Evolutionary conservation across 345 rosid genomes (phyloP).

Genomic region (Eutrema heterophyllum): DNA sequence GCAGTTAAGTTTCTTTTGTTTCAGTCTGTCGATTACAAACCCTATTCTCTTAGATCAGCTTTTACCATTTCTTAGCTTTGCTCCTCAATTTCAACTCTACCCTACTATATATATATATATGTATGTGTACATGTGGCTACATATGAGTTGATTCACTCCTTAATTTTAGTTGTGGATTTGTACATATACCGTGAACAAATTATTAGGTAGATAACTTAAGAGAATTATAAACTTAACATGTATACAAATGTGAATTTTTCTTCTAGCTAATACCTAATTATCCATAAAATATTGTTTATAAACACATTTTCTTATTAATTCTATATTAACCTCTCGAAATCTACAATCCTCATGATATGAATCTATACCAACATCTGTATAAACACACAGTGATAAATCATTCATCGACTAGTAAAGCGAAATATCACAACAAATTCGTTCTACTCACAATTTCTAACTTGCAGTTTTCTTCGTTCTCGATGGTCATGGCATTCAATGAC

Average conservation of each 20-base stretch:
- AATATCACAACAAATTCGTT: too few species aligned
- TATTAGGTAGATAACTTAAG: background rate
- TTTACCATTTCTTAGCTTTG: slow-evolving; percentile 25
- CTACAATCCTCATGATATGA: background rate
- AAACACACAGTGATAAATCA: background rate
- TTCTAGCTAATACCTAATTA: background rate
- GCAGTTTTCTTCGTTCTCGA: too few species aligned
- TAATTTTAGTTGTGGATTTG: background rate
- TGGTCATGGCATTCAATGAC: too few species aligned
- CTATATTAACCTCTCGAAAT: background rate
- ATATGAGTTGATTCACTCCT: background rate
- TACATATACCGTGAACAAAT: background rate
- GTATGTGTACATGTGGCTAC: background rate
- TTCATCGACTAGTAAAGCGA: background rate
- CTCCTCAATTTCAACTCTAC: slow-evolving; percentile 36
- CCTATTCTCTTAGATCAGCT: slow-evolving; percentile 25
- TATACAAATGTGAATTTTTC: background rate
- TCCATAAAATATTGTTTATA: background rate
- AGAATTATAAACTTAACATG: too few species aligned
- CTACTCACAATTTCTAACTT: too few species aligned
- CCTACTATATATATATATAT: background rate
- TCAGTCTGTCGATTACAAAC: slow-evolving; percentile 24
- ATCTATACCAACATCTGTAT: background rate
- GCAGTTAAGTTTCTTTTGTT: slow-evolving; percentile 33
- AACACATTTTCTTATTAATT: background rate